Evolutionary conservation across 2,329 filamentous ascomycete genomes (phyloP), one percentile per base, ranked within the genome.

Genomic region (Decorospora gaudefroyi): DNA sequence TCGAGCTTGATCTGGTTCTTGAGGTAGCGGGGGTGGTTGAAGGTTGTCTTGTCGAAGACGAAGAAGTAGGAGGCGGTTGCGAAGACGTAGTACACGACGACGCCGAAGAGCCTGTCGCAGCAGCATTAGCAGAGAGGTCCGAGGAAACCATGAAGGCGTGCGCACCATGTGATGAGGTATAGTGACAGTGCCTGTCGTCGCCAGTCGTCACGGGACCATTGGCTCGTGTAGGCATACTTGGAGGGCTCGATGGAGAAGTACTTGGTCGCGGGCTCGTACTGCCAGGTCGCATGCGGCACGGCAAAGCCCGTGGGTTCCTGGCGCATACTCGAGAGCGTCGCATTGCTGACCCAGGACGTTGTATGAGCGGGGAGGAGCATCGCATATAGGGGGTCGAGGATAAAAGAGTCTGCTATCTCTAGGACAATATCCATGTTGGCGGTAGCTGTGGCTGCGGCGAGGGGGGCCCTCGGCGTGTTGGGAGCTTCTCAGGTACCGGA

Each of bases 1-100:
- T 97, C 92, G 61, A 90, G 81, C 47, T 79, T 77, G 53, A 96
- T 86, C 72, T 96, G 92, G 73, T 96, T 92, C 75, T 93, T 95
- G 65, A 96, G 85, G 72, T 92, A 97, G 67, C 93, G 93, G 33
- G 92, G 92, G 70, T 97, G 92, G 38, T 89, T 78, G 73, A 92
- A 84, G 30, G 88, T 93, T 28, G 83, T 81, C 73, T 96, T 93
- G 74, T 96, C 91, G 75, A 96, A 96, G 66, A 96, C 79, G 74
- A 96, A 86, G 64, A 86, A 62, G 74, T 95, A 97, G 11, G 90
- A 96, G 12, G 95, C 77, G 4, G 85, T 79, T 3, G 91, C 88
- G 67, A 89, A 90, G 54, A 88, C 62, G 70, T 92, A 96, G 79
- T 96, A 97, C 42, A 93, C 77, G 32, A 90, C 55, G 22, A 91